Conservation (phyloP, 176 grass and related monocot species). For the Microstegium vimineum region DNA sequence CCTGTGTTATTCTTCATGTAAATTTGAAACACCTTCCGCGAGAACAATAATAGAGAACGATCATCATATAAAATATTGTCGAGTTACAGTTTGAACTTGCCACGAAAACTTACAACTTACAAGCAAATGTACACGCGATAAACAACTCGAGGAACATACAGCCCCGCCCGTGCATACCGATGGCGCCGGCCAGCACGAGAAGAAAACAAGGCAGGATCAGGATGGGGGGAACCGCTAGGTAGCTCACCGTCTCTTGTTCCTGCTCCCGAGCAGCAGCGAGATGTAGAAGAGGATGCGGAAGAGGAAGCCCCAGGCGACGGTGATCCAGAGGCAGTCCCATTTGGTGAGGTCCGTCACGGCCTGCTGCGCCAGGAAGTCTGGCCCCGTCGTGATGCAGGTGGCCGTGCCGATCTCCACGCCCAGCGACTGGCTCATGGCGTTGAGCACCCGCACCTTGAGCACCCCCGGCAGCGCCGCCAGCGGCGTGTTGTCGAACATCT, state of each 20-base stretch:
- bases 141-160: background rate
- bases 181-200: background rate
- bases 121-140: background rate
- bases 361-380: constrained; percentile 65
- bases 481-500: constrained; percentile 99
- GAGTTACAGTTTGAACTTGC: background rate
- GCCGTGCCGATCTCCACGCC: constrained; percentile 51
- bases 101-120: background rate
- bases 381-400: constrained; percentile 83
- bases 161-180: background rate
- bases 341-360: constrained; percentile 75
- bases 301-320: constrained; percentile 82
- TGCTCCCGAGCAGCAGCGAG: constrained; percentile 71
- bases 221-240: no score
- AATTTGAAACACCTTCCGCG: background rate
- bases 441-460: constrained; percentile 67
- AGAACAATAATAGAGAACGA: background rate
- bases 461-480: constrained; percentile 40
- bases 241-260: constrained; percentile 81
- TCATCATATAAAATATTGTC: background rate
- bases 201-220: background rate
- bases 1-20: background rate
- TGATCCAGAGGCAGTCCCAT: constrained; percentile 96
- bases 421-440: constrained; percentile 59
- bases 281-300: constrained; percentile 91